These are phyloP conservation scores for Dissophora globulifera DNA, from an alignment of 192 early-diverging fungal genomes.

Conservation along the genomic window DNA sequence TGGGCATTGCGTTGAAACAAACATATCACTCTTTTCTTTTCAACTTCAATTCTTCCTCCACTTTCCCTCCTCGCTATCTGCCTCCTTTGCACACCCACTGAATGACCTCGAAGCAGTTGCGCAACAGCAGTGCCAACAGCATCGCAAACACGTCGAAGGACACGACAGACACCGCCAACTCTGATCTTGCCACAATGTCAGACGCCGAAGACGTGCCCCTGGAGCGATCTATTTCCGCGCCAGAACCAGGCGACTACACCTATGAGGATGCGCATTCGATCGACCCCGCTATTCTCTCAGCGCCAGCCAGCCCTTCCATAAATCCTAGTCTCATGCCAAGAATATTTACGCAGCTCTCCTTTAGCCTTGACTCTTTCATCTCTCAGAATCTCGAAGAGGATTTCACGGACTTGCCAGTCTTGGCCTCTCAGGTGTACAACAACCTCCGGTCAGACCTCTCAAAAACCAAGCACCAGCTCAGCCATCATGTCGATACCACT, in stretches of 20 bases:
- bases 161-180: neutral
- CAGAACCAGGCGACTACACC: constrained; percentile 25
- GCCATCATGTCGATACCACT: constrained; percentile 36
- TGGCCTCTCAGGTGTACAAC: constrained; percentile 42
- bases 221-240: constrained; percentile 32
- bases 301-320: constrained; percentile 27
- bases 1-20: too few species aligned
- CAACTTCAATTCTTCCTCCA: too few species aligned
- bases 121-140: constrained; percentile 1
- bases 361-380: constrained; percentile 50
- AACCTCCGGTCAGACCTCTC: constrained; percentile 29
- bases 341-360: constrained; percentile 43
- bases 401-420: constrained; percentile 28
- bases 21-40: too few species aligned
- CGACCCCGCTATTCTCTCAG: constrained; percentile 24
- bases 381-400: constrained; percentile 52
- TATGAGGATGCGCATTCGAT: constrained; percentile 34
- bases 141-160: too few species aligned
- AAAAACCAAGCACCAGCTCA: constrained; percentile 38
- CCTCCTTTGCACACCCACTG: too few species aligned
- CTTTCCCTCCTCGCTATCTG: too few species aligned
- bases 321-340: constrained; percentile 37
- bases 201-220: constrained; percentile 31
- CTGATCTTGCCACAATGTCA: constrained; percentile 12
- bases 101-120: too few species aligned